phyloP scores from a whole-genome alignment of 345 rosid species.

The Laguncularia racemosa region DNA sequence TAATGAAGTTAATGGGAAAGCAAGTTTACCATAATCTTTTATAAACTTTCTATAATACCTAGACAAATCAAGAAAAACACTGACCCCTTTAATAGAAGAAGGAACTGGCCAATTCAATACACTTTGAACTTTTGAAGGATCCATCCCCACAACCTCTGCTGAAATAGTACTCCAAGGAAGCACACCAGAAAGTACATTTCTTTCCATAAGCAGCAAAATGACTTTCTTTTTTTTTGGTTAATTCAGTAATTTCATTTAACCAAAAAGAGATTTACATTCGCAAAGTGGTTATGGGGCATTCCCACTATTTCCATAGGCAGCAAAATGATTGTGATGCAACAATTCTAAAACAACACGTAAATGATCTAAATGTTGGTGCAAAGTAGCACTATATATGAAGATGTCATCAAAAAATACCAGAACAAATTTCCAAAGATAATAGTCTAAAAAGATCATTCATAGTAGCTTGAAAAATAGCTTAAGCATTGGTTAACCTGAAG shows the following conservation, averaged over 20 bases:
- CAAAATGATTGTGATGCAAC: too few species aligned
- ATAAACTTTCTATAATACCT: not conserved
- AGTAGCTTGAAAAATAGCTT: not conserved
- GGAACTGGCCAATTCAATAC: not conserved
- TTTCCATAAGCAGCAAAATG: not conserved
- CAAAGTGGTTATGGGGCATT: too few species aligned
- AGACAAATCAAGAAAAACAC: not conserved
- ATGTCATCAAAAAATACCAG: not conserved
- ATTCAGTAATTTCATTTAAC: too few species aligned
- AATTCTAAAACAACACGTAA: not conserved
- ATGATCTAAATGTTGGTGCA: not conserved
- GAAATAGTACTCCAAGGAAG: not conserved
- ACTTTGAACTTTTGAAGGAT: not conserved
- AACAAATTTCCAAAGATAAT: not conserved
- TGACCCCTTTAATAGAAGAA: not conserved
- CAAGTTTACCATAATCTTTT: not conserved
- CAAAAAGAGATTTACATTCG: too few species aligned
- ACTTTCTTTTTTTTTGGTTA: too few species aligned
- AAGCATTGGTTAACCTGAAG: not conserved
- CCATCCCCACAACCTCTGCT: not conserved
- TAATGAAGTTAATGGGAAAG: not conserved
- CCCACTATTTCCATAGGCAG: too few species aligned
- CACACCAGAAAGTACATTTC: not conserved
- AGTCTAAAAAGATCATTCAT: not conserved
- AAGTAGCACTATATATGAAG: not conserved